phyloP scores from a whole-genome alignment of 352 stramenopile genomes.

The Pythium phragmitis region DNA sequence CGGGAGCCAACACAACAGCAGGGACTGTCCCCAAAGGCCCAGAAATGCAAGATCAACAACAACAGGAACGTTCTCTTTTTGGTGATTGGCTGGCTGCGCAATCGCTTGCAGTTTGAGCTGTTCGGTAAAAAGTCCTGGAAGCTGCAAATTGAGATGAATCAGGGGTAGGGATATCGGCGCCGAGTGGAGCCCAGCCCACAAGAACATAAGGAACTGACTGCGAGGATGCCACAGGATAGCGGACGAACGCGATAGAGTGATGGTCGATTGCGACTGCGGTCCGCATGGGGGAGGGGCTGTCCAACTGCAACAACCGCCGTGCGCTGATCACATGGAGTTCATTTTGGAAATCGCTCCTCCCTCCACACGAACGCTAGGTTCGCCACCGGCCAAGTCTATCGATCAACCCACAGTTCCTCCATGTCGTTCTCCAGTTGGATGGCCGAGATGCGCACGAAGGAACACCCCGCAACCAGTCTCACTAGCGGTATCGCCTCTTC shows the following conservation, averaged over 20 bases:
- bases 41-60: conserved; percentile 1
- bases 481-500: conserved; percentile 37
- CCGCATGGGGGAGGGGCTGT: background rate
- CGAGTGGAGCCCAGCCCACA: conserved; percentile 12
- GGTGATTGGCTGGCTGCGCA: conserved; percentile 24
- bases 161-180: conserved; percentile 19
- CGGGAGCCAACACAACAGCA: background rate
- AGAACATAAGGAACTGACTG: conserved; percentile 29
- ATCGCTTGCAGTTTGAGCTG: background rate
- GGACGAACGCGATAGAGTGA: conserved; percentile 26
- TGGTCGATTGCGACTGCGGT: conserved; percentile 21
- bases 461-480: conserved; percentile 23
- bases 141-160: conserved; percentile 16
- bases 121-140: background rate
- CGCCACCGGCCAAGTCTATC: background rate
- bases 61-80: conserved; percentile 35
- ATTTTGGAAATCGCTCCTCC: conserved; percentile 33
- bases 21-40: background rate
- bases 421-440: conserved; percentile 59
- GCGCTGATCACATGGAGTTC: conserved; percentile 13
- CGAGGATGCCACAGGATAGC: conserved; percentile 19
- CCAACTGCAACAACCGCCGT: conserved; percentile 19
- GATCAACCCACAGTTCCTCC: conserved; percentile 15
- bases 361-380: conserved; percentile 17
- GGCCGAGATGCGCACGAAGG: conserved; percentile 33